Evolutionary conservation across 108 stramenopile genomes (phyloP), one percentile per base, ranked within the genome.

Genomic region (Skeletonema potamos): DNA sequence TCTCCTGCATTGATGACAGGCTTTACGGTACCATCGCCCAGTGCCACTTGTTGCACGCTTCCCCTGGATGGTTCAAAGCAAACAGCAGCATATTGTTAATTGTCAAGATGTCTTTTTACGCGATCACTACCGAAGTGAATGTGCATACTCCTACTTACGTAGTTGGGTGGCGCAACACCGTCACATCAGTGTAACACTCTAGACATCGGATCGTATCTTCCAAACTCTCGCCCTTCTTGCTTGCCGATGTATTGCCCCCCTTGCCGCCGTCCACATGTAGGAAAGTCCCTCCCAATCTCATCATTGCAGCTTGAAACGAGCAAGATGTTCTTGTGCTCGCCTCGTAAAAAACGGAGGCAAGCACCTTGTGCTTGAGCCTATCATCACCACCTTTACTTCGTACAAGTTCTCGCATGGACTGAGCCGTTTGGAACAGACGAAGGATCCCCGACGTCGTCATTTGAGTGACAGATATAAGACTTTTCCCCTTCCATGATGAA

Each of bases 1-100:
- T 97, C 97, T 13, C 99, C 98, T 11, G 97, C 98, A 92, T 99
- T 99, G 27, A 99, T 61, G 28, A 98, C 85, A 0, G 98, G 98
- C 59, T 86, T 77, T 8, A 54, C 58, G 12, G 76, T 77, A 29
- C 75, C 76, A 37, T 76, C 66, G 0, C 76, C 70, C 57, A 82
- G 66, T 28, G 81, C 67, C 34, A 79, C 78, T 20, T 27, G 65
- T 43, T 72, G 71, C 15, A 89, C 92, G 60, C 84, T 89, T 29
- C 96, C 98, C 95, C 83, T 85, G 55, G 13, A 4, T 63, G 6
- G 55, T 61, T 51, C 10, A 63, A 32, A 27, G 26, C 60, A 60
- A n/a, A 37, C 6, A 17, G 17, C 2, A 57, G 58, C 20, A 22
- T 6, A 6, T 9, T 1, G 0, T 22, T 51, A 18, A 29, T n/a